Evolutionary conservation across 345 rosid genomes (phyloP).

Genomic region (Eucalyptus shirleyi): DNA sequence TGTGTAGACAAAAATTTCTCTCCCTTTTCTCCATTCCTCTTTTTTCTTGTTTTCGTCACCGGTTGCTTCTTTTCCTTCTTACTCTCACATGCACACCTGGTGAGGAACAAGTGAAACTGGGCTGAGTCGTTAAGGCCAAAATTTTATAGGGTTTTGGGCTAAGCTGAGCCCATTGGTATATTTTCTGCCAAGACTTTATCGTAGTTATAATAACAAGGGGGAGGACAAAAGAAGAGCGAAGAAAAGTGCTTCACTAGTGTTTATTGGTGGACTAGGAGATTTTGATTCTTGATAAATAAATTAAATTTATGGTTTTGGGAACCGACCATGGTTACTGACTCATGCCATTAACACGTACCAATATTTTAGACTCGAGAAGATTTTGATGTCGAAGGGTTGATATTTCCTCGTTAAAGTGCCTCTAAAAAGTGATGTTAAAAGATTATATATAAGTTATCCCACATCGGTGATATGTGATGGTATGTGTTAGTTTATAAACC

Average conservation of each 20-base stretch:
- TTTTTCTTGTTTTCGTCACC: not conserved
- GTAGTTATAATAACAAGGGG: not conserved
- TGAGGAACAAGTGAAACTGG: not conserved
- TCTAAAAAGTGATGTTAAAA: too few species aligned
- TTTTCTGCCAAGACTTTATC: not conserved
- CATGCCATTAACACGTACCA: not conserved
- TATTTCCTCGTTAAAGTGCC: too few species aligned
- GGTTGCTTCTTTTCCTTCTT: not conserved
- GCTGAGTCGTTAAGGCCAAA: not conserved
- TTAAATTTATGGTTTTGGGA: not conserved
- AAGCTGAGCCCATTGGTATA: not conserved
- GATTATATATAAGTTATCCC: too few species aligned
- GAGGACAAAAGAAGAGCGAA: not conserved
- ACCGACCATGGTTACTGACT: not conserved
- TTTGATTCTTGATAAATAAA: not conserved
- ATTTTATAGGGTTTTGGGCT: not conserved
- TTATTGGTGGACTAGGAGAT: not conserved
- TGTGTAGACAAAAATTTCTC: not conserved
- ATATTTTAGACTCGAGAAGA: too few species aligned
- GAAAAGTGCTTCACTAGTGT: not conserved
- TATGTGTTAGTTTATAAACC: too few species aligned
- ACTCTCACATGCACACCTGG: not conserved
- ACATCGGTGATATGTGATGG: too few species aligned
- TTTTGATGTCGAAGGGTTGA: too few species aligned
- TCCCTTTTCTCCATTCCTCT: not conserved